These are phyloP conservation scores for Cladochytrium replicatum DNA, from an alignment of 192 early-diverging fungal genomes.

Conservation along the genomic window DNA sequence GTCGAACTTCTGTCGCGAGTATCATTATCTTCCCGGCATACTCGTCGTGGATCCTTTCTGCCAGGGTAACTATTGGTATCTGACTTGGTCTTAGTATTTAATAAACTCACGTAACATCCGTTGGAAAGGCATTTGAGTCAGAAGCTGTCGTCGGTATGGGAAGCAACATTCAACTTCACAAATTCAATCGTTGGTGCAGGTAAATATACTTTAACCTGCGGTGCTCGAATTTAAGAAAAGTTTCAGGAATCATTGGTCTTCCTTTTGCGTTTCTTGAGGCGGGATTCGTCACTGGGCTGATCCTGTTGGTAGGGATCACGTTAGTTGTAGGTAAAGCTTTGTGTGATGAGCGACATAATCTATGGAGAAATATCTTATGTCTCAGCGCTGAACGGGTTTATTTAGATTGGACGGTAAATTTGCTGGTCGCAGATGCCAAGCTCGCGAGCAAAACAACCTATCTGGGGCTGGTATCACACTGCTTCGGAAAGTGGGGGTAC, in stretches of 20 bases:
- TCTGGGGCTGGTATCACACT: slow-evolving; percentile 71
- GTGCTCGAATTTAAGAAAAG: neutral
- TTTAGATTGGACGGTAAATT: slow-evolving; percentile 33
- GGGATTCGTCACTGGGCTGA: slow-evolving; percentile 47
- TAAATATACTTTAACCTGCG: slow-evolving; percentile 16
- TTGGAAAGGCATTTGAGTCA: no score
- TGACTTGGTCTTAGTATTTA: no score
- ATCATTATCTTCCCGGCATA: no score
- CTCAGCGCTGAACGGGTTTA: slow-evolving; percentile 2
- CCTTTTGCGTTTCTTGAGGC: slow-evolving; percentile 79
- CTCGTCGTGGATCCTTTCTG: no score
- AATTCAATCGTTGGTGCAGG: slow-evolving; percentile 93
- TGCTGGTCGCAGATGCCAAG: slow-evolving; percentile 66
- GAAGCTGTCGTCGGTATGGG: slow-evolving; percentile 12
- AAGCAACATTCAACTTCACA: slow-evolving; percentile 68
- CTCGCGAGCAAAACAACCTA: slow-evolving; percentile 69
- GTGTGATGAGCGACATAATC: neutral
- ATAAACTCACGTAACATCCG: no score
- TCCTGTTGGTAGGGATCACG: slow-evolving; percentile 44
- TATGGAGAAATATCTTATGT: slow-evolving; percentile 1
- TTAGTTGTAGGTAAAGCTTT: slow-evolving; percentile 46
- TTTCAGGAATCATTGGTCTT: slow-evolving; percentile 28
- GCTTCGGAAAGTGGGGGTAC: slow-evolving; percentile 70
- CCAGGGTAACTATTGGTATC: no score
- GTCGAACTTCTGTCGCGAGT: no score